A percentile compares a stretch with the other conserved stretches of the same genome.
These are phyloP conservation scores for Trametes hirsuta DNA, from an alignment of 1,284 basidiomycete species.

Conservation along the genomic window DNA sequence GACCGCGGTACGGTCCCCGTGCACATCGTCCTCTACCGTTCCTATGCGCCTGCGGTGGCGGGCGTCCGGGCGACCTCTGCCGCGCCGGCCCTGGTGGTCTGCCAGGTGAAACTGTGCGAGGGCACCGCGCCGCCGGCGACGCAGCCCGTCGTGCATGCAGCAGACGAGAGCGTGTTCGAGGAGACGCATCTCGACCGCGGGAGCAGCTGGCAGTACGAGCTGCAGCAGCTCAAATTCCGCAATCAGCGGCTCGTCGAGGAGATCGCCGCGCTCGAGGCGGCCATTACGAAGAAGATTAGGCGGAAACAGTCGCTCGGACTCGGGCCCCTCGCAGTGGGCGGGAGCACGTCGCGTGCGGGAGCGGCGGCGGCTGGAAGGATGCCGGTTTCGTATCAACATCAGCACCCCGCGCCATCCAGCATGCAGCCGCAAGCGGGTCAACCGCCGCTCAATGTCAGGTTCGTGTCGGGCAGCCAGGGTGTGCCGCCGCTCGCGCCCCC, in stretches of 20 bases:
- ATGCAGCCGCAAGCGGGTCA: slow-evolving; percentile 9
- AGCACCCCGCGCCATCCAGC: slow-evolving; percentile 2
- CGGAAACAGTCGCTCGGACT: slow-evolving; percentile 18
- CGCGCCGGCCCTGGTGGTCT: slow-evolving; percentile 23
- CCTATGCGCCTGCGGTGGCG: slow-evolving; percentile 12
- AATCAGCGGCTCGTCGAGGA: slow-evolving; percentile 79
- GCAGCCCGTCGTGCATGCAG: slow-evolving; percentile 34
- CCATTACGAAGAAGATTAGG: slow-evolving; percentile 18
- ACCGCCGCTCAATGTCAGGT: slow-evolving; percentile 35
- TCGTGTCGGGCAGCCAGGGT: slow-evolving; percentile 26
- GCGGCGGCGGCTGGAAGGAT: slow-evolving; percentile 5
- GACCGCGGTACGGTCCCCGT: slow-evolving; percentile 38
- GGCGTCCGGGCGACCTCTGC: background rate
- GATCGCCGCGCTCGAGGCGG: slow-evolving; percentile 55
- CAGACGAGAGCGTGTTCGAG: slow-evolving; percentile 62
- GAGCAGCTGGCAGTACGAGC: slow-evolving; percentile 91
- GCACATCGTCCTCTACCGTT: slow-evolving; percentile 43
- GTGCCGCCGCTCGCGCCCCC: background rate
- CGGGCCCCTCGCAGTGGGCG: background rate
- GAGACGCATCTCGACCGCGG: slow-evolving; percentile 69
- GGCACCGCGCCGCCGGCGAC: slow-evolving; percentile 14
- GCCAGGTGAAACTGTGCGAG: slow-evolving; percentile 33
- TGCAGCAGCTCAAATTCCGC: slow-evolving; percentile 80
- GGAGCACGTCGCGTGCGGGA: background rate
- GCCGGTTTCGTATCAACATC: slow-evolving; percentile 9